Evolutionary conservation across 148 eudicot species (phyloP), one percentile per base, ranked within the genome.

Genomic region (Cornus florida): DNA sequence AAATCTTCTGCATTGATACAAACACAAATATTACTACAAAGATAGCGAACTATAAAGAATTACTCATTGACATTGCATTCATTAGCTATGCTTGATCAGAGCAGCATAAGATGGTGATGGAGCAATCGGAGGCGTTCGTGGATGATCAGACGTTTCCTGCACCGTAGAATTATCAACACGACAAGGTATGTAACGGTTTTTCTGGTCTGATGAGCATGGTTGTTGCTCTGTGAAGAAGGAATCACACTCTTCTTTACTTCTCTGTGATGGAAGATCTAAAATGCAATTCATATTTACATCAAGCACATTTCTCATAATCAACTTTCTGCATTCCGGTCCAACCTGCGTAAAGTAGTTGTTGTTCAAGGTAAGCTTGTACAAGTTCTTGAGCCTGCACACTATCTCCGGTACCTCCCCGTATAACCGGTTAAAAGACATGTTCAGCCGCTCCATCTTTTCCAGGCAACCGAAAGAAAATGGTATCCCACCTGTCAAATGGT

Each of bases 311-410:
- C 48, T 76, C 1, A 22, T 35, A 23, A 87, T 78, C 79, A 89
- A 60, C 33, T 84, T 74, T 85, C 87, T 78, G 76, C 92, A 89
- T 57, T 70, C 73, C 0, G 87, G 87, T 32, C 90, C 92, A 62
- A 89, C 90, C 76, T 87, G 81, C 1, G 92, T 87, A 43, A 89
- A 86, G 53, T 87, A 89, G 73, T 87, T 89, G 60, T 71, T 9
- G 8, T 77, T 73, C 81, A 89, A 74, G 16, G 67, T 81, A 32
- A 89, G 75, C 10, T 70, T 41, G 11, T 0, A 7, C 10, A 89
- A 67, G n/a, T 66, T 53, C 7, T 78, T 73, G 22, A 87, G 69
- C 56, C 20, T 82, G 66, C 92, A 87, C 65, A 89, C 33, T 0
- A 22, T 9, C 41, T 89, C 92, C 9, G 89, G 92, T 1, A 87